Evolutionary conservation across 306 rosid genomes (phyloP).

Genomic region (Crataegus laevigata): DNA sequence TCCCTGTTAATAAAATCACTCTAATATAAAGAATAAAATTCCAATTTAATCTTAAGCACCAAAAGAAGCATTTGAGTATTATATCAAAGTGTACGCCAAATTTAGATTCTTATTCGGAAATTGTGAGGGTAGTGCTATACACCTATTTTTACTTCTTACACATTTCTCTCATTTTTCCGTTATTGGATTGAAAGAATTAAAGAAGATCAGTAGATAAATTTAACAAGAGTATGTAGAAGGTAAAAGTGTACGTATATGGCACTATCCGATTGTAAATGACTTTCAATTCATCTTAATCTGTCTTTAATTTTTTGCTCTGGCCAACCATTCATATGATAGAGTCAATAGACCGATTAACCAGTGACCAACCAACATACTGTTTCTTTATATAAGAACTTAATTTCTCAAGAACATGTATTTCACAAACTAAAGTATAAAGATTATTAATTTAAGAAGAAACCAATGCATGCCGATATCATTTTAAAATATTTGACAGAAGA

Average conservation of each 20-base stretch:
- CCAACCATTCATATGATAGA: background rate
- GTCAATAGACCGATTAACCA: background rate
- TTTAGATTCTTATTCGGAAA: too few relatives aligned
- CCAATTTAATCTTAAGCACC: too few relatives aligned
- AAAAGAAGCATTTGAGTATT: too few relatives aligned
- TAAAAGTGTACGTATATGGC: too few relatives aligned
- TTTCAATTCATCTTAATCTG: background rate
- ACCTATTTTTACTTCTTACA: too few relatives aligned
- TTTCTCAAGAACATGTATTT: background rate
- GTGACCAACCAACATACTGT: background rate
- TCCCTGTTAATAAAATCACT: too few relatives aligned
- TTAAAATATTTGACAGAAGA: background rate
- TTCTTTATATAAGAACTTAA: background rate
- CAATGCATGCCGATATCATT: background rate
- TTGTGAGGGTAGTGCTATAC: too few relatives aligned
- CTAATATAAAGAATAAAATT: too few relatives aligned
- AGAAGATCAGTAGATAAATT: too few relatives aligned
- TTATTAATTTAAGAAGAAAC: background rate
- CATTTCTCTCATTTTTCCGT: fast-evolving
- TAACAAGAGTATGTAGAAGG: background rate
- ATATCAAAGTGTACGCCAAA: too few relatives aligned
- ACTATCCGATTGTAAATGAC: too few relatives aligned
- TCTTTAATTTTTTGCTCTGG: background rate
- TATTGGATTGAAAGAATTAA: too few relatives aligned
- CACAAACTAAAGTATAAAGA: background rate